Evolutionary conservation across 306 rosid genomes (phyloP), one percentile per base, ranked within the genome.

Genomic region (Quercus alba): DNA sequence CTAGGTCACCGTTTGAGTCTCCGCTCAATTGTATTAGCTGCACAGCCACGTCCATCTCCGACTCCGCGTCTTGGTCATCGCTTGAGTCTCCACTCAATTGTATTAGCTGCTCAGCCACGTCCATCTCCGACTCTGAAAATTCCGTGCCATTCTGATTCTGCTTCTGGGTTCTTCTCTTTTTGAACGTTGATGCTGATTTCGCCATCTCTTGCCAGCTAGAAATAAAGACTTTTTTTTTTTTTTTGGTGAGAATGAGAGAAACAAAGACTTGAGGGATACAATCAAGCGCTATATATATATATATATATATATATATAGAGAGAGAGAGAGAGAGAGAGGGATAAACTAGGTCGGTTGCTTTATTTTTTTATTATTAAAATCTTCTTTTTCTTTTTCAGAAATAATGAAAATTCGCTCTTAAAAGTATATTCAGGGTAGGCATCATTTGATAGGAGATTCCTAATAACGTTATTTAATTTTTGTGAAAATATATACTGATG

Each of bases 11-110:
- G 46, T 3, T 41, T 41, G 82, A 38, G 54, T 57, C 85, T n/a
- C 75, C 86, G 58, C 90, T 83, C 11, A 90, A 86, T 55, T 90
- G 84, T 38, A 88, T 33, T 61, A 90, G 86, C 20, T 55, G 82
- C 67, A 56, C 69, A n/a, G 90, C 94, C 9, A 79, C 89, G 73
- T 86, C 80, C 26, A 88, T 77, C 72, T 87, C 88, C 11, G 71
- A 62, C 25, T 41, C 73, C 2, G 87, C 46, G 12, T 41, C 12
- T 41, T 41, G 12, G 11, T 41, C 46, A 8, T 8, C 46, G 46
- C 11, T 41, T 8, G 12, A 41, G 46, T 41, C 46, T 41, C 46
- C 46, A 12, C 41, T 35, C 41, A 35, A 35, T 35, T 35, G 11
- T 38, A 88, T 33, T 61, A 90, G 86, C 25, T 55, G 82, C 67